Conservation (phyloP, 2,329 filamentous ascomycete genomes). For the Fonsecaea multimorphosa region DNA sequence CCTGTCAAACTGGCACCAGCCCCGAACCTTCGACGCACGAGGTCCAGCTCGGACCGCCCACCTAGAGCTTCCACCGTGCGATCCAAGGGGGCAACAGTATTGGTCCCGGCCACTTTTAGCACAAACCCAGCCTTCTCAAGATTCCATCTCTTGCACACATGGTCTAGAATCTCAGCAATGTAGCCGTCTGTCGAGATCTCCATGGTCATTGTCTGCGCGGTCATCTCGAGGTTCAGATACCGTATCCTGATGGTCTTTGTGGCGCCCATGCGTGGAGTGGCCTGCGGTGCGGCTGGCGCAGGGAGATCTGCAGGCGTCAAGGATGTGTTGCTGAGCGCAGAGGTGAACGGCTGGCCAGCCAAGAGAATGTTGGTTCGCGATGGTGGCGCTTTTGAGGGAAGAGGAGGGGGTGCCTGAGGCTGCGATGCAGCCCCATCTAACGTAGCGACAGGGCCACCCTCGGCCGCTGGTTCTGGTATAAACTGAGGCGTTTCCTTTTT, state of each 20-base stretch:
- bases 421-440: constrained; percentile 32
- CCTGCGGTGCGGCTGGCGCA: constrained; percentile 50
- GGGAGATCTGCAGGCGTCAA: constrained; percentile 56
- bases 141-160: constrained; percentile 66
- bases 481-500: constrained; percentile 63
- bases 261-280: constrained; percentile 62
- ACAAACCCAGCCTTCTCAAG: constrained; percentile 69
- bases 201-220: constrained; percentile 59
- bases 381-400: constrained; percentile 32
- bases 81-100: constrained; percentile 67
- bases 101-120: constrained; percentile 67
- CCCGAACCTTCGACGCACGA: constrained; percentile 67
- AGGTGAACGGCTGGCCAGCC: constrained; percentile 52
- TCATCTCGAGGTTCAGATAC: constrained; percentile 65
- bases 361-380: constrained; percentile 49
- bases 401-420: constrained; percentile 15
- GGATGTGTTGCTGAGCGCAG: constrained; percentile 53
- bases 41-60: constrained; percentile 64
- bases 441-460: constrained; percentile 39
- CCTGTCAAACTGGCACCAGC: constrained; percentile 63
- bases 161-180: constrained; percentile 70
- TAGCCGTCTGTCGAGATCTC: constrained; percentile 69
- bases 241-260: constrained; percentile 65
- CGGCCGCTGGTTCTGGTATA: constrained; percentile 45
- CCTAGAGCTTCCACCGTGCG: constrained; percentile 70